These are phyloP conservation scores for Saturnispora quitensis DNA, from an alignment of 805 yeast species.

Conservation along the genomic window DNA sequence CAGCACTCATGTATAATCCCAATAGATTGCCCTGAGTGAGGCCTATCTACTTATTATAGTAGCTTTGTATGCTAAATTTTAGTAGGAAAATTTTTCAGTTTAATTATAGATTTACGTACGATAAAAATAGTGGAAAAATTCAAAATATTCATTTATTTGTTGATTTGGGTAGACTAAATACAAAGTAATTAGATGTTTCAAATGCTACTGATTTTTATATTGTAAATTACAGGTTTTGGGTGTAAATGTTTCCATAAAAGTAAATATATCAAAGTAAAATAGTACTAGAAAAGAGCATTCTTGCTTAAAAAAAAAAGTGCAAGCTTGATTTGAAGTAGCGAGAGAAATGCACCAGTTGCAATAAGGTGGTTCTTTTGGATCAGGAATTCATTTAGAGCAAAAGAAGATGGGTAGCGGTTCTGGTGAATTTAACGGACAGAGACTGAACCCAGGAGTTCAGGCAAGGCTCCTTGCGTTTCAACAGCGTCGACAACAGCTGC, in stretches of 20 bases:
- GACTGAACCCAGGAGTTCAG: conserved; percentile 66
- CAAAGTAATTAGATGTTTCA: too few species aligned
- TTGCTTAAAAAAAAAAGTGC: neutral
- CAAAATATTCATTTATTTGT: neutral
- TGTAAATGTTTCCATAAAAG: neutral
- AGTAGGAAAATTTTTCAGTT: neutral
- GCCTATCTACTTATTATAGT: too few species aligned
- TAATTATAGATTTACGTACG: neutral
- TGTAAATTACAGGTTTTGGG: too few species aligned
- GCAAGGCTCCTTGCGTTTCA: conserved; percentile 84
- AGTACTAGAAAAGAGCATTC: neutral
- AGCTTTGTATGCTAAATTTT: too few species aligned
- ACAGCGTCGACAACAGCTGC: conserved; percentile 52
- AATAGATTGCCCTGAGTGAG: too few species aligned
- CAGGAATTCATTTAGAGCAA: neutral
- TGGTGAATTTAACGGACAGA: conserved; percentile 7
- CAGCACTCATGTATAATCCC: too few species aligned
- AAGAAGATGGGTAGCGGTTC: conserved; percentile 5
- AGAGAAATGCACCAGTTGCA: neutral
- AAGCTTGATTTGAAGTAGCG: neutral
- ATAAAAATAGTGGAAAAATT: neutral
- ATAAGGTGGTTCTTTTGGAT: neutral
- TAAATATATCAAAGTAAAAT: neutral
- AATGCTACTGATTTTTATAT: neutral
- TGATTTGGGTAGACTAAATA: neutral